Base-by-base conservation (phyloP, 2,329 filamentous ascomycete genomes). In the Metarhizium brunneum region DNA sequence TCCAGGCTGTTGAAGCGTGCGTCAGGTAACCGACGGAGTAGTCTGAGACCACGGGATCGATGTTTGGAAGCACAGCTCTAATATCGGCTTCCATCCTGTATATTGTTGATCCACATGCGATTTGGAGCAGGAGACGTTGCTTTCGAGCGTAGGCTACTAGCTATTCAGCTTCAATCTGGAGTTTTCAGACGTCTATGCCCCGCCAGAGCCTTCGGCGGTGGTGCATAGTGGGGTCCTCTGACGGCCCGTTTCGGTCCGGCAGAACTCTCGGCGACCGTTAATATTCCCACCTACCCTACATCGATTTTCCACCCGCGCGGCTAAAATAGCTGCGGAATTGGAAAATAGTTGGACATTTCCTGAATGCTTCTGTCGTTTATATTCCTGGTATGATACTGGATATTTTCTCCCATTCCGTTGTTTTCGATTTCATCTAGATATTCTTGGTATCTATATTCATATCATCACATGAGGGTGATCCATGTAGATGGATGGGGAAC, bases 1-100 rank as follows among this genome's bases (percentile, higher is more conserved):
- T 83, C 78, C 88, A 95, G 53, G 88, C 79, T 61, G 86, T 92
- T 50, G 92, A 94, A 51, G 94, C 94, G 78, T 99, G 92, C 66
- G 85, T 91, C 64, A 99, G 80, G 69, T 97, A 99, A 56, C 94
- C 94, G 61, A 90, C 89, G 47, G 91, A 94, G 73, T 96, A 96
- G 73, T 95, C 89, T 51, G 90, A 92, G 62, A 96, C 78, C 60
- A 95, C 81, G 57, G 87, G 89, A 73, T 96, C 92, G 63, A 96
- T 89, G 67, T 88, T 87, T 59, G 91, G 91, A 63, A 96, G 83
- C 63, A 90, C 83, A 59, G 86, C 78, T 75, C 87, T 87, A 69
- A 96, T 90, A 75, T 95, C 89, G 66, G 88, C 80, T 72, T 96
- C 91, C 91, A 96, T 96, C 60, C 58, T 72, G 30, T 16, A 5